phyloP scores from a whole-genome alignment of 345 rosid species.

The Salix brachista region DNA sequence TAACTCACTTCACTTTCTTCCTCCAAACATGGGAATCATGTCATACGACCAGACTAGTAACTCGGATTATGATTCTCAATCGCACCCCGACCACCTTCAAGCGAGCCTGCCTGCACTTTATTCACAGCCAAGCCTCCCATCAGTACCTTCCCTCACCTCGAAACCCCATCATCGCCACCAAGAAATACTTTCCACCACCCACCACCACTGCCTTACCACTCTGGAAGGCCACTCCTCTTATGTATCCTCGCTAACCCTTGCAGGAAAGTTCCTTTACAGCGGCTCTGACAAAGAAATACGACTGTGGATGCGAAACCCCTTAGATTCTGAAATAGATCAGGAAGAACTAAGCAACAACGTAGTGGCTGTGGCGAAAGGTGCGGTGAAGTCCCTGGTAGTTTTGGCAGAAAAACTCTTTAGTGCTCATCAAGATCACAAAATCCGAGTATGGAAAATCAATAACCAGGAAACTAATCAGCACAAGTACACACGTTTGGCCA shows the following conservation, averaged over 20 bases:
- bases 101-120: conserved; percentile 12
- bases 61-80: conserved; percentile 26
- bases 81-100: conserved; percentile 7
- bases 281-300: conserved; percentile 71
- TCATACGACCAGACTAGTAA: conserved; percentile 12
- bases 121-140: conserved; percentile 42
- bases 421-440: conserved; percentile 93
- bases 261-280: conserved; percentile 60
- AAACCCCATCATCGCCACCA: conserved; percentile 14
- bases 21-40: conserved; percentile 20
- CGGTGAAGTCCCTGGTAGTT: conserved; percentile 72
- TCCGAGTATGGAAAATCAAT: conserved; percentile 81
- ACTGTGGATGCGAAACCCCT: conserved; percentile 46
- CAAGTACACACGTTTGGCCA: conserved; percentile 59
- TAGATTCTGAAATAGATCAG: conserved; percentile 28
- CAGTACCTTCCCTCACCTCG: conserved; percentile 39
- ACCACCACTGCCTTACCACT: conserved; percentile 55
- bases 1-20: conserved; percentile 15
- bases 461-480: conserved; percentile 35
- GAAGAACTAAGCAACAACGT: conserved; percentile 18
- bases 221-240: conserved; percentile 59
- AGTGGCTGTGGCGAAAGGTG: conserved; percentile 53
- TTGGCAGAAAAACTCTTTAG: conserved; percentile 69
- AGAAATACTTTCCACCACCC: conserved; percentile 9
- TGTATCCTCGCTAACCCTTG: conserved; percentile 54